A percentile compares a stretch with the other conserved stretches of the same genome.
Conservation (phyloP, 2,329 filamentous ascomycete genomes). For the Botrytis hyacinthi region DNA sequence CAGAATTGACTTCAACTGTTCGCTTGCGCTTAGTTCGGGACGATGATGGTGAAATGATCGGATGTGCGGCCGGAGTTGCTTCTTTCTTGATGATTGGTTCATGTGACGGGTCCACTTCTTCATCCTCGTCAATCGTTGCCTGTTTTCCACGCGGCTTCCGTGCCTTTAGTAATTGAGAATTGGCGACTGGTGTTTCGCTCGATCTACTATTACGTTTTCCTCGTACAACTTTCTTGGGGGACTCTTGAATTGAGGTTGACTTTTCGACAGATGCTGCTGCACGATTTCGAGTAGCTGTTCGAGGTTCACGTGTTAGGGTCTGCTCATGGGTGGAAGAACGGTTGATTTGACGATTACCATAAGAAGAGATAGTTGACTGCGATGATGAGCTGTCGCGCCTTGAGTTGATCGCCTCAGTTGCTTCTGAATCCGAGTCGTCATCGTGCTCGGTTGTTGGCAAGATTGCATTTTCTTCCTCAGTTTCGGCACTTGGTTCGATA, state of each 20-base stretch:
- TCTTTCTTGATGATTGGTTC: conserved; percentile 19
- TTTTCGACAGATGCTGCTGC: conserved; percentile 6
- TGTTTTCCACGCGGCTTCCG: conserved; percentile 20
- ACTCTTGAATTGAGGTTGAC: not conserved
- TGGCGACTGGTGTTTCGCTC: conserved; percentile 6
- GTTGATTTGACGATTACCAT: conserved; percentile 23
- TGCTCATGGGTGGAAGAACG: conserved; percentile 24
- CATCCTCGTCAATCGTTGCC: conserved; percentile 4
- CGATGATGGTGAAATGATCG: conserved; percentile 9
- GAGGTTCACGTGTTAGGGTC: conserved; percentile 22
- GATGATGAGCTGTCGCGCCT: conserved; percentile 30
- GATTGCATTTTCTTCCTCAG: conserved; percentile 27
- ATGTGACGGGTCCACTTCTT: not conserved
- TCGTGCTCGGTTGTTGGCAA: conserved; percentile 33
- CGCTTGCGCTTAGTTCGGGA: conserved; percentile 23
- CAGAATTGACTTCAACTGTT: conserved; percentile 11
- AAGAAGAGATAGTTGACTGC: conserved; percentile 23
- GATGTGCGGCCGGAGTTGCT: conserved; percentile 2
- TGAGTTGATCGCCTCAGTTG: conserved; percentile 26
- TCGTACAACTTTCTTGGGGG: conserved; percentile 8
- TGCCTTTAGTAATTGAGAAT: conserved; percentile 17
- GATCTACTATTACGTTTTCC: conserved; percentile 23
- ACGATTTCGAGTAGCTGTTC: conserved; percentile 10
- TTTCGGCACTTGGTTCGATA: conserved; percentile 15
- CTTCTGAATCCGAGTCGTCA: conserved; percentile 24